Base-by-base conservation (phyloP, 108 stramenopile species). In the Parmales sp. region DNA sequence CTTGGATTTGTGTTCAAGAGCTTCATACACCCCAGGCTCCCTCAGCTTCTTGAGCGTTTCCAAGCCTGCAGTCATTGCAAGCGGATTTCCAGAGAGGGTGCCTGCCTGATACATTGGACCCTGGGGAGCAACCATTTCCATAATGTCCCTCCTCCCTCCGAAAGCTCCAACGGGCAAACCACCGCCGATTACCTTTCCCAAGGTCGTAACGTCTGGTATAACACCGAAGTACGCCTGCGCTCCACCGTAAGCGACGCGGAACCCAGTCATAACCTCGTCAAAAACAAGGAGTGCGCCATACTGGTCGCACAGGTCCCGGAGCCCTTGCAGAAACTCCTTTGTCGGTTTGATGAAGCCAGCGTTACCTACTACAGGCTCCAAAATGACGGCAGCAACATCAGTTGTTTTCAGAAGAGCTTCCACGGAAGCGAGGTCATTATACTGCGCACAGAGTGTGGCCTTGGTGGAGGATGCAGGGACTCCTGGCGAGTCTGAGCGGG, bases 31-130 rank as follows among this genome's bases (percentile, higher is more conserved):
- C 26, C 95, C 95, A 22, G 84, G 82, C 54, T 80, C 45, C 5
- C 51, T 71, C 45, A 93, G 81, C 72, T 93, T 94, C 85, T 97
- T 93, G 74, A 97, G 67, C 37, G 96, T 97, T 77, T 95, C 92
- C 66, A 97, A 93, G 51, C 96, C 96, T 38, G 96, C 96, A 51
- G 91, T 90, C 96, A 97, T 97, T 67, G 96, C 96, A 73, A 97
- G 79, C 13, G 96, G 96, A 78, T 97, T 97, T 50, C 96, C 96
- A 51, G 88, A 89, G 19, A 97, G 82, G 29, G 96, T 97, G 37
- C 96, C 96, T 18, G 96, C 96, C 79, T 97, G 96, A 83, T 97
- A 97, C 96, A 97, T 95, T 49, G 96, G 96, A 54, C 96, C 96
- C 51, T 94, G 88, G 38, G 96, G 96, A 39, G 96, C 96, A 34